These are phyloP conservation scores for Monilinia fructigena DNA, from an alignment of 2,329 filamentous ascomycete genomes.

Conservation along the genomic window DNA sequence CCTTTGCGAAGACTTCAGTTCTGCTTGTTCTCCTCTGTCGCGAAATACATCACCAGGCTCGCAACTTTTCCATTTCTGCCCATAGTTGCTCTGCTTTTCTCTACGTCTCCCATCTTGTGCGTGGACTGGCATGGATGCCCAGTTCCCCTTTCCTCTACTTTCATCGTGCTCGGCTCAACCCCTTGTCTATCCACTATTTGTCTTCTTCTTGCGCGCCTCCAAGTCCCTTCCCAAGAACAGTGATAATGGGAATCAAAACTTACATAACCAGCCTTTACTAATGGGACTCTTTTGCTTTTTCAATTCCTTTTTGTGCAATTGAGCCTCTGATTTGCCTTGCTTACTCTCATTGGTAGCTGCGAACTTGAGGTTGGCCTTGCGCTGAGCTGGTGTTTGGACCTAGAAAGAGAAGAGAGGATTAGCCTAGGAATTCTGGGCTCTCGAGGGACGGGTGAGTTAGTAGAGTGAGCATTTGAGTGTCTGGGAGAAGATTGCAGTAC, in stretches of 20 bases:
- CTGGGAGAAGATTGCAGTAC: too few relatives aligned
- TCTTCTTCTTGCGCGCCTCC: not conserved
- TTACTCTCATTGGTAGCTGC: constrained; percentile 69
- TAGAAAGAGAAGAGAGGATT: constrained; percentile 40
- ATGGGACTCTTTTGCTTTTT: constrained; percentile 51
- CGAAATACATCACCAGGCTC: not conserved
- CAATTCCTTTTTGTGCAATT: constrained; percentile 58
- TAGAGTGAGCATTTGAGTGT: not conserved
- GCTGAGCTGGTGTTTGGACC: constrained; percentile 84
- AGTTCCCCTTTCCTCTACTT: not conserved
- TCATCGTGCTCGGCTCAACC: too few relatives aligned
- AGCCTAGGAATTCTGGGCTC: not conserved
- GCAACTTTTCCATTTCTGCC: not conserved
- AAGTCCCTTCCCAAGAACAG: not conserved
- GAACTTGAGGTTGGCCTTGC: constrained; percentile 77
- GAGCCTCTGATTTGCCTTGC: constrained; percentile 69
- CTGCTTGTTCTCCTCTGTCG: not conserved
- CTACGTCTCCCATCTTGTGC: too few relatives aligned
- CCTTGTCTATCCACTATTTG: not conserved
- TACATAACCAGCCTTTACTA: constrained; percentile 64
- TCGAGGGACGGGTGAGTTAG: not conserved
- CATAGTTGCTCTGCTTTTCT: not conserved
- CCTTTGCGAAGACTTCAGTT: not conserved
- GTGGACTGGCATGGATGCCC: not conserved
- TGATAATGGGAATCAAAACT: constrained; percentile 33